Percentiles rank a stretch among this genome's conserved stretches.
phyloP scores from a whole-genome alignment of 768 basidiomycete species.

The Lentinula lateritia region DNA sequence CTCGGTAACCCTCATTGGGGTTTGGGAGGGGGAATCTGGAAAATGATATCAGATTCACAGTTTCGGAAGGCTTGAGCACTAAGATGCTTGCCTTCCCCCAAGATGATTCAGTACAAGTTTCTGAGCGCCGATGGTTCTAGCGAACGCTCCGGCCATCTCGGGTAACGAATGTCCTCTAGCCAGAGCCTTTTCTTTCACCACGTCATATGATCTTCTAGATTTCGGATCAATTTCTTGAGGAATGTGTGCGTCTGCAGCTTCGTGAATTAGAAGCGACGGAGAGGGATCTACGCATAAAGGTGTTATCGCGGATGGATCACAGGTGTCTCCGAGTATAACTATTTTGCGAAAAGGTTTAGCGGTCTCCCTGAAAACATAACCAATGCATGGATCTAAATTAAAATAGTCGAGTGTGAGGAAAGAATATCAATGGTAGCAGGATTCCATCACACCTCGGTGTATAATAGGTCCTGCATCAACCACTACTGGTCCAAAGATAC shows the following conservation, averaged over 20 bases:
- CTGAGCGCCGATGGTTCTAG: conserved; percentile 52
- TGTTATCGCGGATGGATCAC: conserved; percentile 53
- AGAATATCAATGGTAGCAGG: neutral
- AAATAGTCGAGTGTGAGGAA: neutral
- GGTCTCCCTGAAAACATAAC: conserved; percentile 69
- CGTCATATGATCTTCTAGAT: conserved; percentile 35
- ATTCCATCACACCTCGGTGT: conserved; percentile 57
- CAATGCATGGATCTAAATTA: conserved; percentile 65
- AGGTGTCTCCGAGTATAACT: conserved; percentile 76
- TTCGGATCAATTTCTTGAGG: conserved; percentile 47
- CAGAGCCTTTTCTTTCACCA: conserved; percentile 45
- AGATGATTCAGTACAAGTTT: conserved; percentile 75
- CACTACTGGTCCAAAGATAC: conserved; percentile 35
- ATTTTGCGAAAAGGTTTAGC: conserved; percentile 49
- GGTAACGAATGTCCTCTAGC: conserved; percentile 76
- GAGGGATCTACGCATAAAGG: conserved; percentile 46
- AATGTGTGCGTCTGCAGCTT: conserved; percentile 75
- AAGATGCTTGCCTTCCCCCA: conserved; percentile 47
- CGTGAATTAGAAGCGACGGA: conserved; percentile 75
- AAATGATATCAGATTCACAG: neutral
- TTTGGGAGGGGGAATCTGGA: conserved; percentile 51
- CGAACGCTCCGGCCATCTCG: conserved; percentile 72
- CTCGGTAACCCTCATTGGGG: conserved; percentile 18
- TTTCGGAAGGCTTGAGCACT: neutral
- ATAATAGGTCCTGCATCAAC: conserved; percentile 72